These are phyloP conservation scores for Backusella circina DNA, from an alignment of 192 early-diverging fungal species.

Conservation along the genomic window DNA sequence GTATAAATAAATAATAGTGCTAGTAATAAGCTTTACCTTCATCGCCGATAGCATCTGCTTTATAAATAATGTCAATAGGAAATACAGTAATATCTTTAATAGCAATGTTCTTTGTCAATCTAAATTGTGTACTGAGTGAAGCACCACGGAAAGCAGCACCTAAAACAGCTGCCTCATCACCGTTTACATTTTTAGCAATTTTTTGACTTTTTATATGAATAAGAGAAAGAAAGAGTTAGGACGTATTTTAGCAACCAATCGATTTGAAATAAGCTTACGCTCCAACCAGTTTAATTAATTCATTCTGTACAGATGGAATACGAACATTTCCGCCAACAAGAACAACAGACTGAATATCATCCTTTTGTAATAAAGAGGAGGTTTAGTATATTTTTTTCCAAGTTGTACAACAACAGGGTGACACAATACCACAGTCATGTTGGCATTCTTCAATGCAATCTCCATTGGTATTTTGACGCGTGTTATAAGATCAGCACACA, in stretches of 20 bases:
- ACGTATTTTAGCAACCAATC: not conserved
- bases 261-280: conserved; percentile 40
- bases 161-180: conserved; percentile 92
- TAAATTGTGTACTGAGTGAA: conserved; percentile 79
- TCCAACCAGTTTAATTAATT: conserved; percentile 66
- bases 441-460: conserved; percentile 61
- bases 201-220: conserved; percentile 51
- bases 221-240: not conserved
- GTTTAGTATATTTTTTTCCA: not conserved
- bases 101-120: conserved; percentile 71
- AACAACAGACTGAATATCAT: conserved; percentile 84
- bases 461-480: conserved; percentile 77
- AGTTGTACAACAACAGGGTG: not conserved
- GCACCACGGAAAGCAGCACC: conserved; percentile 89
- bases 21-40: not conserved
- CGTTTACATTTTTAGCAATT: conserved; percentile 92
- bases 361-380: conserved; percentile 19
- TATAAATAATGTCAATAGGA: conserved; percentile 66
- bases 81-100: conserved; percentile 78
- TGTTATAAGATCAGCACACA: conserved; percentile 57
- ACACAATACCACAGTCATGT: conserved; percentile 53
- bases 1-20: not conserved
- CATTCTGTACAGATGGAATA: conserved; percentile 79
- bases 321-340: conserved; percentile 93
- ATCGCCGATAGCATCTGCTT: conserved; percentile 28